Evolutionary conservation across 306 rosid genomes (phyloP).

Genomic region (Heteromeles arbutifolia): DNA sequence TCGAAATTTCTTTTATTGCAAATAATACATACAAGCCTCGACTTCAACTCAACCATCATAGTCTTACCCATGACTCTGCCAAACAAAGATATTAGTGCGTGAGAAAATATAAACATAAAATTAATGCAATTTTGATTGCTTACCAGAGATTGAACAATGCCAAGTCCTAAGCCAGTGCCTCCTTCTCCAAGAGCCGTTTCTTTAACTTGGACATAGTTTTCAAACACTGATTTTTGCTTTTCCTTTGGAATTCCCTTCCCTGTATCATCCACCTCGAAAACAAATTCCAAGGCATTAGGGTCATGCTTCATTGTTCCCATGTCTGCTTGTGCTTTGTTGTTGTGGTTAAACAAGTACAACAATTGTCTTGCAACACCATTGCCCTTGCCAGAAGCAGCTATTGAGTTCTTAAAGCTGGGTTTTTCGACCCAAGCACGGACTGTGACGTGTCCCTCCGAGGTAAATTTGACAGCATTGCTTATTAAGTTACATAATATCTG

Average conservation of each 20-base stretch:
- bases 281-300: slow-evolving; percentile 41
- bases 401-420: slow-evolving; percentile 34
- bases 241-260: slow-evolving; percentile 93
- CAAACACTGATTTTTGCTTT: slow-evolving; percentile 47
- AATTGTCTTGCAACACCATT: slow-evolving; percentile 12
- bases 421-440: slow-evolving; percentile 62
- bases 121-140: not conserved
- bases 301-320: slow-evolving; percentile 28
- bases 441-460: slow-evolving; percentile 51
- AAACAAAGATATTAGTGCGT: no score
- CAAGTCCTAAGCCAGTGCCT: slow-evolving; percentile 94
- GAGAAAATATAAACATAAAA: not conserved
- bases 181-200: slow-evolving; percentile 48
- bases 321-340: slow-evolving; percentile 12
- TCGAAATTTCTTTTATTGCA: no score
- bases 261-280: slow-evolving; percentile 77
- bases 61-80: no score
- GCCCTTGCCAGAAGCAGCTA: slow-evolving; percentile 19
- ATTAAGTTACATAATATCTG: slow-evolving; percentile 64
- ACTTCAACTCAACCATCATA: no score
- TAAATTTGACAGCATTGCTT: slow-evolving; percentile 80
- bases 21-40: no score
- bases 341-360: slow-evolving; percentile 30
- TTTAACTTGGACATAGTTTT: slow-evolving; percentile 72
- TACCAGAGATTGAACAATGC: slow-evolving; percentile 82